Base-by-base conservation (phyloP, 2,329 filamentous ascomycete species). In the Neofusicoccum laricinum region DNA sequence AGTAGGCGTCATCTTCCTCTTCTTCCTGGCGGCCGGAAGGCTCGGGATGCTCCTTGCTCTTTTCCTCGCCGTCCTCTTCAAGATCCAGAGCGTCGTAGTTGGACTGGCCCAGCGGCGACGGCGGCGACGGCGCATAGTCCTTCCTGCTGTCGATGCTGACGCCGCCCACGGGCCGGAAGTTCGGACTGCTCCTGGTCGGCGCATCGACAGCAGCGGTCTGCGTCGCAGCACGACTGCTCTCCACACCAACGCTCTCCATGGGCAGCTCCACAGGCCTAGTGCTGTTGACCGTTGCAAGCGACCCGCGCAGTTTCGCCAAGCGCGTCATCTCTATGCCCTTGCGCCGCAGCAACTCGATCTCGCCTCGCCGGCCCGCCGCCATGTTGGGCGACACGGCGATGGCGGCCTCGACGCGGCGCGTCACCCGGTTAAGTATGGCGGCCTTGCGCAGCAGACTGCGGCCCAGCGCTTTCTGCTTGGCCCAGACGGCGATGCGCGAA, bases 391-490 rank as follows among this genome's bases (percentile, higher is more conserved):
- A 65, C 41, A 36, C 4, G 71, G 64, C 15, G 67, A 68, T 64
- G 81, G 78, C 64, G 80, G 77, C 17, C 86, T 57, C 62, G 34
- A 64, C 21, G 32, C 41, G 43, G 19, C 43, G 51, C 19, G 43
- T 78, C 8, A 88, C 79, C 10, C 84, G 76, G 69, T 91, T 91
- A 73, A 90, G 80, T 64, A 90, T 85, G 5, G 88, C 88, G 19
- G 85, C 87, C 57, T 89, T 87, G 25, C 88, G 80, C 14, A 91
- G 78, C 30, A 86, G 77, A n/a, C 84, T 82, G 12, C 75, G 72
- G 34, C 81, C 78, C 17, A 82, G 76, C 1, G 80, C 77, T 62
- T 78, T 80, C 43, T 82, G 81, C 61, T 77, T 80, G n/a, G 76
- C 76, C 43, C 55, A 59, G 2, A 53, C 36, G 11, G 48, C 46